phyloP scores from a whole-genome alignment of 2,329 filamentous ascomycete species.

The Aspergillus sp. region DNA sequence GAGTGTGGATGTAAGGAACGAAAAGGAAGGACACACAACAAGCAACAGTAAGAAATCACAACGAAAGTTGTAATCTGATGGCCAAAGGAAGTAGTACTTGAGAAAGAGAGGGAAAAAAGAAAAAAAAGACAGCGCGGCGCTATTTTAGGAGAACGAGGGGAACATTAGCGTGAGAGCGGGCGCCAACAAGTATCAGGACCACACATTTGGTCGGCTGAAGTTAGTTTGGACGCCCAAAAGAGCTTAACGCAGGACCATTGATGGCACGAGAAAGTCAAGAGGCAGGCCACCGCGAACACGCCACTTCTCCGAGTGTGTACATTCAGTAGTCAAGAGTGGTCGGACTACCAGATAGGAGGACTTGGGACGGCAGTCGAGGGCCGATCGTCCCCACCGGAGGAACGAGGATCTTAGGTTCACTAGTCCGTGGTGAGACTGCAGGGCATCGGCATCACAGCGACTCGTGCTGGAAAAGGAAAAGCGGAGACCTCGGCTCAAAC shows the following conservation, averaged over 20 bases:
- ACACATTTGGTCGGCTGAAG: constrained; percentile 4
- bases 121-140: constrained; percentile 15
- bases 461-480: constrained; percentile 14
- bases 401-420: constrained; percentile 26
- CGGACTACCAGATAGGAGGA: constrained; percentile 11
- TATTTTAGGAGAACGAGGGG: constrained; percentile 22
- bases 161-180: constrained; percentile 12
- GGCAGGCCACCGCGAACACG: constrained; percentile 14
- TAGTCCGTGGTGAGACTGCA: constrained; percentile 14
- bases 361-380: constrained; percentile 26
- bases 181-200: constrained; percentile 8
- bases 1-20: not conserved
- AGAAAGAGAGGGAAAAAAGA: constrained; percentile 6
- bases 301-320: constrained; percentile 18
- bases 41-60: not conserved
- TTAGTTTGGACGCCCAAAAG: constrained; percentile 8
- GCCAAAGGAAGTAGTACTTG: constrained; percentile 5
- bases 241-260: constrained; percentile 17
- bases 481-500: constrained; percentile 16
- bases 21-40: constrained; percentile 5
- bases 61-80: not conserved
- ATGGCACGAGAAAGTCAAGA: constrained; percentile 5
- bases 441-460: constrained; percentile 18
- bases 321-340: constrained; percentile 15
- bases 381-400: constrained; percentile 29